These are phyloP conservation scores for Schizonepeta tenuifolia DNA, from an alignment of 257 asterid species.

Conservation along the genomic window DNA sequence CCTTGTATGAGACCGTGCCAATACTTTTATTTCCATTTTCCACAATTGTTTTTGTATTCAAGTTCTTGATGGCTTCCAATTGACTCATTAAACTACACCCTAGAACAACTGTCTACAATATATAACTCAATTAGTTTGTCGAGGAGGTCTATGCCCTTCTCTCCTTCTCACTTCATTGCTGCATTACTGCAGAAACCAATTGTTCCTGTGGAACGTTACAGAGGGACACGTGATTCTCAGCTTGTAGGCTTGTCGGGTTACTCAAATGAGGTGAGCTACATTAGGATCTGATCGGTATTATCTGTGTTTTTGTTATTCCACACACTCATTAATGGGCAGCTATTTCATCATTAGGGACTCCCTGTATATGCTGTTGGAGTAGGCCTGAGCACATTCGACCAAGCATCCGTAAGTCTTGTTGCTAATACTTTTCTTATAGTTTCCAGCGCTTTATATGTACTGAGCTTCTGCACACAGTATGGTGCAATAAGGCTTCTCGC, in stretches of 20 bases:
- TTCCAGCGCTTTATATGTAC: slow-evolving; percentile 5
- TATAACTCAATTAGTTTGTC: neutral
- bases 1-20: no score
- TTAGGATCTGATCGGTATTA: neutral
- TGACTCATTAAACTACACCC: neutral
- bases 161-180: neutral
- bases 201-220: slow-evolving; percentile 55
- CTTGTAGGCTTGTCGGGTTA: slow-evolving; percentile 69
- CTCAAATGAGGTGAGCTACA: slow-evolving; percentile 58
- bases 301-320: neutral
- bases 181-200: slow-evolving; percentile 61
- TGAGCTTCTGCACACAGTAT: no score
- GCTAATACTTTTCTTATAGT: slow-evolving; percentile 9
- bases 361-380: slow-evolving; percentile 66
- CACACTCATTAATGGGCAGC: slow-evolving; percentile 18
- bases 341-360: slow-evolving; percentile 45
- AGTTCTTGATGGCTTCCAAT: neutral
- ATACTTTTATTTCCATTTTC: no score
- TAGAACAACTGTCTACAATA: neutral
- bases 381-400: slow-evolving; percentile 63
- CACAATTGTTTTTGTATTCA: neutral
- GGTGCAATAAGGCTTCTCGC: neutral
- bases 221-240: slow-evolving; percentile 74
- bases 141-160: neutral
- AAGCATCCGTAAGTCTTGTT: slow-evolving; percentile 57